Evolutionary conservation across 129 eudicot genomes (phyloP).

Genomic region (Dittrichia graveolens): DNA sequence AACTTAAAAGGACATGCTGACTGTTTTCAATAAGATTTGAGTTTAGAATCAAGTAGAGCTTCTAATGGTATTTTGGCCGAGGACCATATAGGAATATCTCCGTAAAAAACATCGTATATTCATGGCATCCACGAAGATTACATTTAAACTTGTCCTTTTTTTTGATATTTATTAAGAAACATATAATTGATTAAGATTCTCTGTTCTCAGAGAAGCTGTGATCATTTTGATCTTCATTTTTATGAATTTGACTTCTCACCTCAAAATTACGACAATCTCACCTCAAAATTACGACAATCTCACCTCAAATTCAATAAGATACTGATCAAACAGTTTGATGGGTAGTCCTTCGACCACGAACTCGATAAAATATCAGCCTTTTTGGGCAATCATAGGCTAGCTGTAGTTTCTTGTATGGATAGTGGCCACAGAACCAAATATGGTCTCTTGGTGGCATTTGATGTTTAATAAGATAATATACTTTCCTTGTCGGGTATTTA

Average conservation of each 20-base stretch:
- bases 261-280: background rate
- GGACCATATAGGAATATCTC: constrained; percentile 4
- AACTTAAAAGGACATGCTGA: background rate
- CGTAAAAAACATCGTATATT: background rate
- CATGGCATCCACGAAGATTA: constrained; percentile 19
- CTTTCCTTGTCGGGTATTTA: constrained; percentile 8
- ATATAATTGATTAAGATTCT: background rate
- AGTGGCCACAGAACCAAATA: constrained; percentile 5
- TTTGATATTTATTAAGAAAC: background rate
- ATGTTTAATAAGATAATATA: background rate
- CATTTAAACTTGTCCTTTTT: background rate
- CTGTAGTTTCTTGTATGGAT: constrained; percentile 9
- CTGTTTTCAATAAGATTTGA: constrained; percentile 4
- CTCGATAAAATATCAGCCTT: background rate
- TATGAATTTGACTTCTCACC: background rate
- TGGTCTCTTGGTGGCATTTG: constrained; percentile 4
- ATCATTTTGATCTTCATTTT: constrained; percentile 8
- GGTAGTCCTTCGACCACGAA: background rate
- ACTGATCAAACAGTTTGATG: constrained; percentile 17
- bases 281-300: background rate
- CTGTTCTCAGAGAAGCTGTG: background rate
- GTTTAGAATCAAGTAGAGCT: background rate
- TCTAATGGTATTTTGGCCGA: background rate
- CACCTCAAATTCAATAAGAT: background rate
- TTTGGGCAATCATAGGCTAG: constrained; percentile 2